These are phyloP conservation scores for Yamadazyma pseudoaaseri DNA, from an alignment of 1,139 yeast species.

Conservation along the genomic window DNA sequence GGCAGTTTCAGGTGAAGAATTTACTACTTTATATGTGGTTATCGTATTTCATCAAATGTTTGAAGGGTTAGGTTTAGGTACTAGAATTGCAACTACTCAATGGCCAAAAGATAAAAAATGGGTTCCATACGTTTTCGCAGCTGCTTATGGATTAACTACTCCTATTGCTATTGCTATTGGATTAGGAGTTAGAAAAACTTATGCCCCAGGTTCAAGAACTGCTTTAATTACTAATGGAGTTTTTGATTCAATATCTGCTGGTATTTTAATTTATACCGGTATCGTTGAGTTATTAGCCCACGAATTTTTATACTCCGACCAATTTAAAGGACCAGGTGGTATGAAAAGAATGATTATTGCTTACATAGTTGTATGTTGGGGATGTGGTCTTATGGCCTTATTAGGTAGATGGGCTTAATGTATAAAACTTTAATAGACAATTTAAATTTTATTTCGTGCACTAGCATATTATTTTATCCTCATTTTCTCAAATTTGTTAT, in stretches of 20 bases:
- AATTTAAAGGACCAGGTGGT: conserved; percentile 53
- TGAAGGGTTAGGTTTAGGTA: conserved; percentile 90
- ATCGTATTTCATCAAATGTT: conserved; percentile 88
- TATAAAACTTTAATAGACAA: background rate
- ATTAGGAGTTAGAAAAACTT: conserved; percentile 71
- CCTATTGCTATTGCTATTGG: conserved; percentile 88
- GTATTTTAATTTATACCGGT: conserved; percentile 82
- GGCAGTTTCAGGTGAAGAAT: conserved; percentile 72
- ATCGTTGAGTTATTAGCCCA: conserved; percentile 86
- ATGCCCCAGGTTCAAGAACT: conserved; percentile 57
- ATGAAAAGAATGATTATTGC: conserved; percentile 39
- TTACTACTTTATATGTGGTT: conserved; percentile 73
- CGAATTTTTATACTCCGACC: conserved; percentile 73
- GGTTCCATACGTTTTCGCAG: conserved; percentile 61
- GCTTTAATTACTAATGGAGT: conserved; percentile 74
- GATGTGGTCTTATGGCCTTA: conserved; percentile 83
- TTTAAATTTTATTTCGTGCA: background rate
- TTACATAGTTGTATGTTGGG: conserved; percentile 51
- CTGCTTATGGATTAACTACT: conserved; percentile 69
- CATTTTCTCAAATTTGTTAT: background rate
- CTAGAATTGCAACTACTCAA: conserved; percentile 71
- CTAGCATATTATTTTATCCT: background rate
- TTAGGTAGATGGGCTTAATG: conserved; percentile 84
- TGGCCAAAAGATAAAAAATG: conserved; percentile 54
- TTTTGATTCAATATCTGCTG: conserved; percentile 82